A percentile compares a stretch with the other conserved stretches of the same genome.
Conservation (phyloP, 2,329 filamentous ascomycete species). For the Botrytis paeoniae region DNA sequence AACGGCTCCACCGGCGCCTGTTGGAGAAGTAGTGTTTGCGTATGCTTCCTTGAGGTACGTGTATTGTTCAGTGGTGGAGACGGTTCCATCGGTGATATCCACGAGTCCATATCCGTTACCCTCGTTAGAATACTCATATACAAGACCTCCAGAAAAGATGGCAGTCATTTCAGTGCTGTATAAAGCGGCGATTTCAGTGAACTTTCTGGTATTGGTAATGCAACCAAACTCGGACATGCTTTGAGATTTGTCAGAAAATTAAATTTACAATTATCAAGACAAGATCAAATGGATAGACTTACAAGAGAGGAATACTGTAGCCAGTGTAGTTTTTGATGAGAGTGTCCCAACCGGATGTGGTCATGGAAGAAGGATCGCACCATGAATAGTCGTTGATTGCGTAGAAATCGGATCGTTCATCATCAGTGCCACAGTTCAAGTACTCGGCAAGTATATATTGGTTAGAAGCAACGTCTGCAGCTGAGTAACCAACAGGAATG, state of each 20-base stretch:
- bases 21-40: constrained; percentile 44
- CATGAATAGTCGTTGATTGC: constrained; percentile 66
- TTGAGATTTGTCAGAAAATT: background rate
- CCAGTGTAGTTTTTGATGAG: constrained; percentile 66
- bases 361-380: constrained; percentile 60
- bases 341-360: constrained; percentile 61
- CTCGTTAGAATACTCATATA: constrained; percentile 91
- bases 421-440: constrained; percentile 69
- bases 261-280: background rate
- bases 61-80: constrained; percentile 47
- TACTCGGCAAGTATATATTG: constrained; percentile 66
- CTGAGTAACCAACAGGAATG: constrained; percentile 58
- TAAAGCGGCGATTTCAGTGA: constrained; percentile 73
- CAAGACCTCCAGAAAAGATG: constrained; percentile 91
- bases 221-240: constrained; percentile 87
- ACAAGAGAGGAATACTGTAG: constrained; percentile 62
- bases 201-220: constrained; percentile 74
- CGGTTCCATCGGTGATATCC: constrained; percentile 37
- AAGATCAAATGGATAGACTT: constrained; percentile 20
- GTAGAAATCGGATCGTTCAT: constrained; percentile 65
- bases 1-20: constrained; percentile 51
- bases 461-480: constrained; percentile 66
- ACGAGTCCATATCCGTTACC: constrained; percentile 66
- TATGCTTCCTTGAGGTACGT: constrained; percentile 47
- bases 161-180: constrained; percentile 79